A percentile compares a stretch with the other conserved stretches of the same genome.
These are phyloP conservation scores for Triticum timopheevii DNA, from an alignment of 176 grass and related monocot species.

Conservation along the genomic window DNA sequence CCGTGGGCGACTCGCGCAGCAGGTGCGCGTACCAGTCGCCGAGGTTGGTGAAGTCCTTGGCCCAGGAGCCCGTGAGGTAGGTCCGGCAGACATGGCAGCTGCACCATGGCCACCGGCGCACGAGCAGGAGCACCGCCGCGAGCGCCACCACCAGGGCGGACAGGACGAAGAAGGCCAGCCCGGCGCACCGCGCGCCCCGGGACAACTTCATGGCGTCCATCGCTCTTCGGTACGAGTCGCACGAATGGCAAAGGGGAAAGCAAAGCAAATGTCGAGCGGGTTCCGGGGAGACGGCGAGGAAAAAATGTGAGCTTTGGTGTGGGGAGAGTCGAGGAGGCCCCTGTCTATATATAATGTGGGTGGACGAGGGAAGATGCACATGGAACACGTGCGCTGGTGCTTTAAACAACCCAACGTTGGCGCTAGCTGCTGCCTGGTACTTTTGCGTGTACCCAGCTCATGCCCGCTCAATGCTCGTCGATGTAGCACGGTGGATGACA, in stretches of 20 bases:
- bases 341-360: constrained; percentile 14
- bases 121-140: constrained; percentile 21
- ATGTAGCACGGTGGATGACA: neutral
- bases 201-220: constrained; percentile 16
- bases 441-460: constrained; percentile 23
- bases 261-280: neutral
- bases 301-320: constrained; percentile 12
- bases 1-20: constrained; percentile 33
- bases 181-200: constrained; percentile 12
- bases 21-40: constrained; percentile 43
- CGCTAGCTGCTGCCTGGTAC: neutral
- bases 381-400: constrained; percentile 9
- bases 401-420: neutral
- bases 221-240: neutral
- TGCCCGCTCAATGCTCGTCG: neutral
- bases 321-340: neutral
- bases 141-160: constrained; percentile 26
- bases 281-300: neutral
- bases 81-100: constrained; percentile 29
- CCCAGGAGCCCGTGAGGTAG: constrained; percentile 15
- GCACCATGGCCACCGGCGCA: constrained; percentile 45
- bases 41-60: constrained; percentile 20
- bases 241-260: neutral
- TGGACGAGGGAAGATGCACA: neutral
- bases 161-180: constrained; percentile 19